Percentiles rank a stretch among this genome's conserved stretches.
Conservation (phyloP, 2,329 filamentous ascomycete species). For the Didymellaceae sp. region DNA sequence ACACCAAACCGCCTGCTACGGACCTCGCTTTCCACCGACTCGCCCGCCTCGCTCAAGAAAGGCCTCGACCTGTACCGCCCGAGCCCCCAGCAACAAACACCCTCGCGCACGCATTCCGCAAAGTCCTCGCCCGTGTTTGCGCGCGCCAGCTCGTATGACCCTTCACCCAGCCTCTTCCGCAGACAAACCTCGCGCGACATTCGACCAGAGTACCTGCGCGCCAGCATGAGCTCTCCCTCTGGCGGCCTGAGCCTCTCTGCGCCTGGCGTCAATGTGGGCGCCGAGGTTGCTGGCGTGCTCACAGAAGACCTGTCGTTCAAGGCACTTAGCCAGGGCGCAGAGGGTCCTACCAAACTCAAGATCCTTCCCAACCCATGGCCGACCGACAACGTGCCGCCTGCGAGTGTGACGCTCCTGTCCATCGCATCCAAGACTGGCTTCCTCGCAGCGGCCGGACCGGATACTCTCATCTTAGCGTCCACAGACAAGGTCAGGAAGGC, state of each 20-base stretch:
- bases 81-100: slow-evolving; percentile 30
- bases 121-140: slow-evolving; percentile 21
- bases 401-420: slow-evolving; percentile 82
- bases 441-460: slow-evolving; percentile 85
- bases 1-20: slow-evolving; percentile 7
- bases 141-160: slow-evolving; percentile 38
- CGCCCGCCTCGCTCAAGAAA: slow-evolving; percentile 17
- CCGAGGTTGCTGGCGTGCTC: slow-evolving; percentile 77
- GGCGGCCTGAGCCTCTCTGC: slow-evolving; percentile 57
- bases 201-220: slow-evolving; percentile 33
- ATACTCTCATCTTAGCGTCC: slow-evolving; percentile 75
- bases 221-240: slow-evolving; percentile 67
- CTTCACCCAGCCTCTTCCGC: slow-evolving; percentile 27
- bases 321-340: slow-evolving; percentile 60
- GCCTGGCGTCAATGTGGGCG: slow-evolving; percentile 60
- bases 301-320: slow-evolving; percentile 89
- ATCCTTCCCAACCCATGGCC: slow-evolving; percentile 81
- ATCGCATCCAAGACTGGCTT: slow-evolving; percentile 81
- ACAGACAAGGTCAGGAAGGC: slow-evolving; percentile 80
- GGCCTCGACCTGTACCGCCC: slow-evolving; percentile 33
- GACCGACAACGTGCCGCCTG: slow-evolving; percentile 68
- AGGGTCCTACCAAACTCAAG: slow-evolving; percentile 81
- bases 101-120: slow-evolving; percentile 21
- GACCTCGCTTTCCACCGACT: slow-evolving; percentile 11
- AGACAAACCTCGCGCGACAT: slow-evolving; percentile 36